A percentile compares a stretch with the other conserved stretches of the same genome.
These are phyloP conservation scores for Prunus padus DNA, from an alignment of 306 rosid genomes.

Conservation along the genomic window DNA sequence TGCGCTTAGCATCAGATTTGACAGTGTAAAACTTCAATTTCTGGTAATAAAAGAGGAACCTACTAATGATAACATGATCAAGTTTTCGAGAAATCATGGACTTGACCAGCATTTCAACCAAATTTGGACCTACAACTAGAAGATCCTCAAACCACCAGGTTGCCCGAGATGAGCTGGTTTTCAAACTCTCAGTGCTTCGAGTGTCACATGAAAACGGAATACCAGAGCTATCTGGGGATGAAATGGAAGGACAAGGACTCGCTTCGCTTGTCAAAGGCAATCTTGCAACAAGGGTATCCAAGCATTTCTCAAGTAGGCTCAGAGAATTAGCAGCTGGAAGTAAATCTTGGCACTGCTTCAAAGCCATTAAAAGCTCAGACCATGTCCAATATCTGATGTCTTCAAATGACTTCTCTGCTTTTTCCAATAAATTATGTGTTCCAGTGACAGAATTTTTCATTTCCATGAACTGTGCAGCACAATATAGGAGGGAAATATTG, in stretches of 20 bases:
- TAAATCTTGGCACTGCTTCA: constrained; percentile 65
- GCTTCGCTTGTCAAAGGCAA: constrained; percentile 54
- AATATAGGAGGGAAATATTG: constrained; percentile 49
- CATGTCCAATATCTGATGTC: constrained; percentile 78
- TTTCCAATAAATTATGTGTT: constrained; percentile 49
- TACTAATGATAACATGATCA: constrained; percentile 59
- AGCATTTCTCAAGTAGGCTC: constrained; percentile 49
- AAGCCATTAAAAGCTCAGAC: constrained; percentile 64
- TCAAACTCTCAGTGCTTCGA: constrained; percentile 77
- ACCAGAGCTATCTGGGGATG: constrained; percentile 78
- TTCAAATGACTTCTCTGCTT: constrained; percentile 56
- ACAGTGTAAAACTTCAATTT: constrained; percentile 55
- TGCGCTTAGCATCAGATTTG: constrained; percentile 42
- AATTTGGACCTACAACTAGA: constrained; percentile 48
- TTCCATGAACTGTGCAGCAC: constrained; percentile 83
- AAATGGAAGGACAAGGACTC: constrained; percentile 80
- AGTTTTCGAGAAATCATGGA: constrained; percentile 57
- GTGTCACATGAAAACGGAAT: constrained; percentile 82
- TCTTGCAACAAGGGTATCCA: constrained; percentile 68
- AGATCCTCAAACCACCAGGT: constrained; percentile 96
- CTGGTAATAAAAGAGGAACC: constrained; percentile 75
- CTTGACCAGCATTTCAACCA: constrained; percentile 53
- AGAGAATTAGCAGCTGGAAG: constrained; percentile 32
- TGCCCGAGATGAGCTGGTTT: constrained; percentile 52
- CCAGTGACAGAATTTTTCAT: constrained; percentile 56